A percentile compares a stretch with the other conserved stretches of the same genome.
Conservation (phyloP, 1,139 yeast species). For the Suhomyces kunorum region DNA sequence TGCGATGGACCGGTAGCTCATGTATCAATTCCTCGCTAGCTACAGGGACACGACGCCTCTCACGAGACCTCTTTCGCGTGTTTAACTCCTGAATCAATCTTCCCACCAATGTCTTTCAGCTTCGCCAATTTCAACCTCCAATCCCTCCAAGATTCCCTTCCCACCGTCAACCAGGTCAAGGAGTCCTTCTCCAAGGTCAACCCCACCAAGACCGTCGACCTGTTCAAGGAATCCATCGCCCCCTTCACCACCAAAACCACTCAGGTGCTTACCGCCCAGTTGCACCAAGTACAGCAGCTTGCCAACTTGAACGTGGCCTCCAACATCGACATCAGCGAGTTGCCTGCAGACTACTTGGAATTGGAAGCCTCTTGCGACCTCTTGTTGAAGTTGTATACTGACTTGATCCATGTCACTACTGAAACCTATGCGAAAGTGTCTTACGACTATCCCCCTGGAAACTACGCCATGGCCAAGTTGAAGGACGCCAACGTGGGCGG, state of each 20-base stretch:
- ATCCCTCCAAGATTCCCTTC: conserved; percentile 48
- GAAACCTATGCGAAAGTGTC: conserved; percentile 66
- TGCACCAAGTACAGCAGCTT: conserved; percentile 47
- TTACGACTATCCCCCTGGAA: conserved; percentile 75
- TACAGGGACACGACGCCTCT: too few species aligned
- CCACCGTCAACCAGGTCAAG: conserved; percentile 43
- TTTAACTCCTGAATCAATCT: conserved; percentile 1
- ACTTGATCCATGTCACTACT: conserved; percentile 55
- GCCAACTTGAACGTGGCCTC: conserved; percentile 30
- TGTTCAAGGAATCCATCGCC: conserved; percentile 42
- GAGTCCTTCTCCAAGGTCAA: conserved; percentile 43
- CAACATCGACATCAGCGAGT: conserved; percentile 53
- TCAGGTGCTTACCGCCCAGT: conserved; percentile 40
- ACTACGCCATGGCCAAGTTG: conserved; percentile 44
- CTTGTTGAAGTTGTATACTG: conserved; percentile 59
- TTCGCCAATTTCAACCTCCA: conserved; percentile 51
- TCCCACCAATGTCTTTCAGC: conserved; percentile 48
- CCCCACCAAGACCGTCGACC: conserved; percentile 44
- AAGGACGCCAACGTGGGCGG: conserved; percentile 66
- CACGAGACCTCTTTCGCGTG: too few species aligned
- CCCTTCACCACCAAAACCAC: conserved; percentile 47
- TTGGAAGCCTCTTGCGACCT: conserved; percentile 68
- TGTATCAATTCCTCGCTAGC: too few species aligned
- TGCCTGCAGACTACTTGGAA: conserved; percentile 70
- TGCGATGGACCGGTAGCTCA: too few species aligned